Conservation (phyloP, 2,329 filamentous ascomycete genomes). For the Passalora sequoiae region DNA sequence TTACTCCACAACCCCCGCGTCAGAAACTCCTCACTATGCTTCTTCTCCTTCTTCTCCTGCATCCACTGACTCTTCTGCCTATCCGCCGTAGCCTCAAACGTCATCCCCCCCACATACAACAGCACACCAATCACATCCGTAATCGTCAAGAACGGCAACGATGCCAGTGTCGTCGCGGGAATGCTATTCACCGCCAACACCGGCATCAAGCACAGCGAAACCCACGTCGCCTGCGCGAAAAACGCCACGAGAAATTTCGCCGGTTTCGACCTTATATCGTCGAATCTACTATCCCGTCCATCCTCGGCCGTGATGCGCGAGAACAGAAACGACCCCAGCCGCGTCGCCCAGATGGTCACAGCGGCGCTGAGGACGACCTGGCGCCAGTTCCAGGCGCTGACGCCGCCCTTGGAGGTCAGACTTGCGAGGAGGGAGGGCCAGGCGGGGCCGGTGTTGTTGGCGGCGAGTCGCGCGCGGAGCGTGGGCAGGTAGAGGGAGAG, state of each 20-base stretch:
- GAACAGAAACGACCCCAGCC: slow-evolving; percentile 62
- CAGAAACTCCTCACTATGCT: slow-evolving; percentile 63
- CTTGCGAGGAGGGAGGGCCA: slow-evolving; percentile 46
- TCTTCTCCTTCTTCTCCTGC: slow-evolving; percentile 57
- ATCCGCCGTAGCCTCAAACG: slow-evolving; percentile 59
- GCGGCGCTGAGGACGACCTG: slow-evolving; percentile 51
- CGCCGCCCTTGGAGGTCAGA: slow-evolving; percentile 41
- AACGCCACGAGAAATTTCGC: slow-evolving; percentile 53
- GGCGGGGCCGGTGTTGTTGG: slow-evolving; percentile 39
- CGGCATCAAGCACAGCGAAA: slow-evolving; percentile 61
- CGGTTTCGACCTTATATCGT: slow-evolving; percentile 49
- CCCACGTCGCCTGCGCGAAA: slow-evolving; percentile 62
- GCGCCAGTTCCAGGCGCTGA: slow-evolving; percentile 56
- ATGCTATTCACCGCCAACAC: slow-evolving; percentile 60
- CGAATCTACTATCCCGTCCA: slow-evolving; percentile 57
- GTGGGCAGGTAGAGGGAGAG: slow-evolving; percentile 58
- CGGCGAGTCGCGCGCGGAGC: slow-evolving; percentile 51
- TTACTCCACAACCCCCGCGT: slow-evolving; percentile 58
- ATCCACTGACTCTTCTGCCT: slow-evolving; percentile 60
- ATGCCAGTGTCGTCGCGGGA: slow-evolving; percentile 49
- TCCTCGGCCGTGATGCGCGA: slow-evolving; percentile 52
- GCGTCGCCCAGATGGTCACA: slow-evolving; percentile 57
- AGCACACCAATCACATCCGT: slow-evolving; percentile 55
- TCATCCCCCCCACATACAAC: slow-evolving; percentile 56
- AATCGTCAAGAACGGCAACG: slow-evolving; percentile 45